Conservation (phyloP, 2,329 filamentous ascomycete genomes). For the Phoma sp. region DNA sequence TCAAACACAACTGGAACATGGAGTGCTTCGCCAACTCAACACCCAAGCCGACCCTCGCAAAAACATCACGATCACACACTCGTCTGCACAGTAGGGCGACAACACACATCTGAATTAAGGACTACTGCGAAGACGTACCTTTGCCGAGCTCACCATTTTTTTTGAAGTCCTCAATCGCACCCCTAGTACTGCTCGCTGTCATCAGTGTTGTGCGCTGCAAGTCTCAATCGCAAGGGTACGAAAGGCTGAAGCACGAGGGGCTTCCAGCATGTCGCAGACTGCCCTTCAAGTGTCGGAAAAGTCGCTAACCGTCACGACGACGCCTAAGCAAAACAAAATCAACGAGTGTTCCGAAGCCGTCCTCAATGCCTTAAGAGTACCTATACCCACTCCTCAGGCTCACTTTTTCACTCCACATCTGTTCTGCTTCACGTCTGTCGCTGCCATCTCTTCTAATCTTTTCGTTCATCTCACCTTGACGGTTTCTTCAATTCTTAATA, state of each 20-base stretch:
- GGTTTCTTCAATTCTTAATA: slow-evolving; percentile 44
- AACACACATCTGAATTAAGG: no score
- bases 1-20: slow-evolving; percentile 47
- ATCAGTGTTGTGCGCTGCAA: slow-evolving; percentile 10
- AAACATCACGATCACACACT: slow-evolving; percentile 16
- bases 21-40: slow-evolving; percentile 39
- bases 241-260: slow-evolving; percentile 47
- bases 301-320: slow-evolving; percentile 35
- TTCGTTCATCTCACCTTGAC: slow-evolving; percentile 24
- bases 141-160: no score
- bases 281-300: slow-evolving; percentile 41
- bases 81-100: neutral
- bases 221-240: slow-evolving; percentile 29
- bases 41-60: slow-evolving; percentile 21
- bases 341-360: slow-evolving; percentile 26
- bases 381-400: slow-evolving; percentile 45
- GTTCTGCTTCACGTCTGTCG: slow-evolving; percentile 35
- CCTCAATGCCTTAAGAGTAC: slow-evolving; percentile 49
- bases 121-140: neutral
- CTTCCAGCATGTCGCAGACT: slow-evolving; percentile 46
- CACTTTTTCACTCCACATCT: slow-evolving; percentile 36
- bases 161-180: neutral
- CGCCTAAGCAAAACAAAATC: slow-evolving; percentile 34
- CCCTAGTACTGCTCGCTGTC: neutral
- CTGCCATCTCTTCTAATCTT: slow-evolving; percentile 37